Evolutionary conservation across 345 rosid genomes (phyloP), one percentile per base, ranked within the genome.

Genomic region (Rhizophora mangle): DNA sequence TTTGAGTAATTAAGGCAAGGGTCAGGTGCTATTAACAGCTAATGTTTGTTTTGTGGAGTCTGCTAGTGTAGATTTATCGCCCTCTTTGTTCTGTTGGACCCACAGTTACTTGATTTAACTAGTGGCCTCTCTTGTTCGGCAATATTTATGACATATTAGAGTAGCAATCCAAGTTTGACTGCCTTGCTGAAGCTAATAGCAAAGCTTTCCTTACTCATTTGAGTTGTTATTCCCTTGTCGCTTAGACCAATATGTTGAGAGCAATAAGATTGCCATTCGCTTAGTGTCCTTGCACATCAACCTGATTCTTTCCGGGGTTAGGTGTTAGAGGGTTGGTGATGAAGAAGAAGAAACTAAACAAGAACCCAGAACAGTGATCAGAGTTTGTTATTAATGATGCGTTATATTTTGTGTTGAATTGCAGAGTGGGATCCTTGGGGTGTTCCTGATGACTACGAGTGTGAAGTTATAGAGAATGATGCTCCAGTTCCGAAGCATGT

Each of bases 401-500:
- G 6, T 53, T 52, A 29, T 0, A 11, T 19, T 29, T 52, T 55
- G 0, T 54, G 13, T 64, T 76, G 8, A 67, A 49, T 65, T 56
- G 78, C 89, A 95, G 98, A 95, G 76, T 92, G 96, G 98, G 94
- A 90, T 80, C 98, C 98, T 62, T 90, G 98, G 98, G 98, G 92
- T 72, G 92, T 92, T 80, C 92, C 96, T 36, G 98, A 96, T 43
- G 99, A 92, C 78, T 86, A 87, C 32, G 94, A 90, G 72, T 88
- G 93, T 22, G 98, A 95, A 80, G 85, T 92, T n/a, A 83, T 95
- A 13, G 98, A 95, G 81, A 86, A 90, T 21, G 94, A 90, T 75
- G 91, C 94, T 26, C 96, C 96, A 4, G 80, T 92, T 75, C 99
- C 99, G 0, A 90, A 92, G 84, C 99, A 92, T 64, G 89, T 95